Conservation (phyloP, 2,329 filamentous ascomycete species). For the Xylaria hypoxylon region DNA sequence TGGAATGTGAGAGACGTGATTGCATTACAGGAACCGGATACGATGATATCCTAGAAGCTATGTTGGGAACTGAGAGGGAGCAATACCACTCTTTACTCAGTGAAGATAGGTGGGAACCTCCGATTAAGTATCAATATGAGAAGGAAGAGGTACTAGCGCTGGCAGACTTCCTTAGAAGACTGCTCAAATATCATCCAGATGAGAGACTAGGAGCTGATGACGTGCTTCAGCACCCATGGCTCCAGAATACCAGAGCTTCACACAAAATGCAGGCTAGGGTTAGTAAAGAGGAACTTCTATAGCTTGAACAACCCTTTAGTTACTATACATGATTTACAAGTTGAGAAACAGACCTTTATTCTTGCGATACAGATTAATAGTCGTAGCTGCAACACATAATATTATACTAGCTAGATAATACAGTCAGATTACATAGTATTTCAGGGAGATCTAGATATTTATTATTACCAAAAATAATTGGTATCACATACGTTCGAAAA, state of each 20-base stretch:
- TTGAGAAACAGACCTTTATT: too few relatives aligned
- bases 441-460: too few relatives aligned
- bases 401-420: too few relatives aligned
- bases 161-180: neutral
- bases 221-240: neutral
- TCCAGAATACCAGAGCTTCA: neutral
- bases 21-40: neutral
- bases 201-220: neutral
- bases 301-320: too few relatives aligned
- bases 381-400: too few relatives aligned
- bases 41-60: neutral
- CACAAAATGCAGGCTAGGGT: too few relatives aligned
- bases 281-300: too few relatives aligned
- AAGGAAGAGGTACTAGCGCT: neutral
- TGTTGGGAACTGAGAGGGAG: neutral
- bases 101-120: neutral
- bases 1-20: neutral
- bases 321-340: too few relatives aligned
- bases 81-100: neutral
- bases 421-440: too few relatives aligned
- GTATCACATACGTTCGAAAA: too few relatives aligned
- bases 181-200: neutral
- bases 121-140: neutral
- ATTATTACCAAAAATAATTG: too few relatives aligned
- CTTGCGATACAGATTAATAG: too few relatives aligned